phyloP scores from a whole-genome alignment of 1,284 basidiomycete genomes.

The Takashimella tepidaria region DNA sequence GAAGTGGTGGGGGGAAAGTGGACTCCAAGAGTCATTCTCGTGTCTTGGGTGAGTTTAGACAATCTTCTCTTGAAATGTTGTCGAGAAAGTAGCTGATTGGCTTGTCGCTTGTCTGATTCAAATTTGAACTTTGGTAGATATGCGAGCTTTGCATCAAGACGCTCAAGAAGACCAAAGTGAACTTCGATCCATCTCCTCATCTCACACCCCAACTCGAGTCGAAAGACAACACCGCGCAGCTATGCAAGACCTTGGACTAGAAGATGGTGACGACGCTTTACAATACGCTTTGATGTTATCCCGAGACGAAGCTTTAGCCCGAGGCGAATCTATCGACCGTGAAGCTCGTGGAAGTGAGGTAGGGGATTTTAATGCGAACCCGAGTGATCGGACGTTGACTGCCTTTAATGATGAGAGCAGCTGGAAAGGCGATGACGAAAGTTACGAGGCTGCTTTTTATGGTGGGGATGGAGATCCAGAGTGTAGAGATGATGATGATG shows the following conservation, averaged over 20 bases:
- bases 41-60: constrained; percentile 22
- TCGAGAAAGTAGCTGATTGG: too few species aligned
- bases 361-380: too few species aligned
- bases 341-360: neutral
- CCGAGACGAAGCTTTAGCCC: constrained; percentile 19
- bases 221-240: constrained; percentile 19
- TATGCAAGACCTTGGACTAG: constrained; percentile 34
- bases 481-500: constrained; percentile 4
- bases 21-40: constrained; percentile 19
- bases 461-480: constrained; percentile 2
- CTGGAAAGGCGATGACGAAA: constrained; percentile 1
- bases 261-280: constrained; percentile 36
- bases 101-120: too few species aligned
- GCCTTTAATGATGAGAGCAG: neutral
- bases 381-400: neutral
- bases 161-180: constrained; percentile 10
- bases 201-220: neutral
- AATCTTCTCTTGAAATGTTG: too few species aligned
- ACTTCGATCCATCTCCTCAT: neutral
- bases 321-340: neutral
- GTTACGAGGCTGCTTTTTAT: constrained; percentile 4
- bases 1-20: constrained; percentile 20
- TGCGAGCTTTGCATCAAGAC: constrained; percentile 32
- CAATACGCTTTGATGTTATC: constrained; percentile 40
- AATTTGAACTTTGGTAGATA: constrained; percentile 16